Percentiles rank a stretch among this genome's conserved stretches.
Evolutionary conservation across 306 rosid genomes (phyloP).

Genomic region (Prunus armeniaca): DNA sequence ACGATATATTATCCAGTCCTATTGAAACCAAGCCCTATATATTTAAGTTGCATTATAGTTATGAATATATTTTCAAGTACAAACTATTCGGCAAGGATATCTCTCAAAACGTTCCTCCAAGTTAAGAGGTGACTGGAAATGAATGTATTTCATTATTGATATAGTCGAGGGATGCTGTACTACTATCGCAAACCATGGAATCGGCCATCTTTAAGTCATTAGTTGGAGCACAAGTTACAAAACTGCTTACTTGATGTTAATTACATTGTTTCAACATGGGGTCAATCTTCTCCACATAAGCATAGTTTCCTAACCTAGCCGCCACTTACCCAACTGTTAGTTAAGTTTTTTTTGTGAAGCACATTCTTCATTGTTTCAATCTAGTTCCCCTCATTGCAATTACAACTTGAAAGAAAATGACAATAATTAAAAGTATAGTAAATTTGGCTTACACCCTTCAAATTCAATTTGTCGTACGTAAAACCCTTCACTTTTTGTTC

Average conservation of each 20-base stretch:
- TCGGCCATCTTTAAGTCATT: slow-evolving; percentile 54
- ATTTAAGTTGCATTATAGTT: slow-evolving; percentile 10
- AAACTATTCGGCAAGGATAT: slow-evolving; percentile 80
- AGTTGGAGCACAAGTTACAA: slow-evolving; percentile 27
- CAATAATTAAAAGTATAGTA: too few species aligned
- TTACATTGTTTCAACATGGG: slow-evolving; percentile 38
- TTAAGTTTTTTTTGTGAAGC: too few species aligned
- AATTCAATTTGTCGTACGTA: too few species aligned
- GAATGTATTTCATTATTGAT: slow-evolving; percentile 83
- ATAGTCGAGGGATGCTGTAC: slow-evolving; percentile 73
- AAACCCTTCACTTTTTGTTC: too few species aligned
- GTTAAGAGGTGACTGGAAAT: slow-evolving; percentile 88
- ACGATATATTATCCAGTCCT: too few species aligned
- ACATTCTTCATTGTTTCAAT: too few species aligned
- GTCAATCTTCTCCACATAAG: slow-evolving; percentile 54
- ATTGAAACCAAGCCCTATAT: neutral
- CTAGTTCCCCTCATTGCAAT: too few species aligned
- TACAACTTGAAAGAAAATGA: too few species aligned
- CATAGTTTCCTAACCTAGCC: slow-evolving; percentile 16
- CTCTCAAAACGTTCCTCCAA: slow-evolving; percentile 83
- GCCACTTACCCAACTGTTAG: too few species aligned
- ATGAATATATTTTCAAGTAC: slow-evolving; percentile 45
- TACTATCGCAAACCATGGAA: slow-evolving; percentile 79
- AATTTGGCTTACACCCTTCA: too few species aligned
- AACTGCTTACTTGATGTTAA: slow-evolving; percentile 27